Evolutionary conservation across 306 rosid genomes (phyloP).

Genomic region (Psophocarpus tetragonolobus): DNA sequence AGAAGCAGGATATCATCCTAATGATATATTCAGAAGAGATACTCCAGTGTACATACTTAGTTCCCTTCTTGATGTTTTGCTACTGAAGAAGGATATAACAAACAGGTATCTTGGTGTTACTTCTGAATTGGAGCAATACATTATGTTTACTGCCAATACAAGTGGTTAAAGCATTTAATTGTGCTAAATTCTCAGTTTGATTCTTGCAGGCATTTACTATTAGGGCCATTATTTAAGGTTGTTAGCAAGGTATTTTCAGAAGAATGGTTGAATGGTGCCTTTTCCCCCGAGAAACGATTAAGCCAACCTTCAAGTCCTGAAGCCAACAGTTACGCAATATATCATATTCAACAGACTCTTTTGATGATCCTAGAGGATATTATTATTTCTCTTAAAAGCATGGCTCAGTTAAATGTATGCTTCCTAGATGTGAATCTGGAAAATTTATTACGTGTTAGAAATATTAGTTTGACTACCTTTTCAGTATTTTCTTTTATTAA

Average conservation of each 20-base stretch:
- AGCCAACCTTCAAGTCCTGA: conserved; percentile 41
- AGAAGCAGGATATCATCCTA: conserved; percentile 38
- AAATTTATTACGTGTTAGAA: not conserved
- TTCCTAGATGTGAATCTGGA: conserved; percentile 9
- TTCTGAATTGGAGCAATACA: conserved; percentile 10
- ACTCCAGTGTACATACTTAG: conserved; percentile 53
- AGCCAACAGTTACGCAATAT: conserved; percentile 30
- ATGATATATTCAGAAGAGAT: conserved; percentile 47
- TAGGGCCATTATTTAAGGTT: conserved; percentile 69
- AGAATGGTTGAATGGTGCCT: conserved; percentile 50
- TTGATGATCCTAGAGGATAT: conserved; percentile 80
- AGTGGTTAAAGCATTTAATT: not conserved
- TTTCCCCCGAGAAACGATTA: conserved; percentile 38
- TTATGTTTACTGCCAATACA: not conserved
- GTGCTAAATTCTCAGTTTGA: conserved; percentile 34
- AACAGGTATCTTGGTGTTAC: conserved; percentile 55
- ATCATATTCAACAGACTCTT: conserved; percentile 74
- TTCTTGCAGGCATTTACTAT: conserved; percentile 65
- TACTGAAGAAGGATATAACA: conserved; percentile 70
- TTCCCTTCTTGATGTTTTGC: conserved; percentile 81
- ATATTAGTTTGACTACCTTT: not conserved
- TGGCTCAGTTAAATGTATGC: conserved; percentile 45
- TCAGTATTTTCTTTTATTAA: conserved; percentile 15
- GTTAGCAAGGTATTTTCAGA: conserved; percentile 55
- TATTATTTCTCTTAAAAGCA: conserved; percentile 47